Evolutionary conservation across 805 yeast species (phyloP).

Genomic region (Debaryomyces prosopidis): DNA sequence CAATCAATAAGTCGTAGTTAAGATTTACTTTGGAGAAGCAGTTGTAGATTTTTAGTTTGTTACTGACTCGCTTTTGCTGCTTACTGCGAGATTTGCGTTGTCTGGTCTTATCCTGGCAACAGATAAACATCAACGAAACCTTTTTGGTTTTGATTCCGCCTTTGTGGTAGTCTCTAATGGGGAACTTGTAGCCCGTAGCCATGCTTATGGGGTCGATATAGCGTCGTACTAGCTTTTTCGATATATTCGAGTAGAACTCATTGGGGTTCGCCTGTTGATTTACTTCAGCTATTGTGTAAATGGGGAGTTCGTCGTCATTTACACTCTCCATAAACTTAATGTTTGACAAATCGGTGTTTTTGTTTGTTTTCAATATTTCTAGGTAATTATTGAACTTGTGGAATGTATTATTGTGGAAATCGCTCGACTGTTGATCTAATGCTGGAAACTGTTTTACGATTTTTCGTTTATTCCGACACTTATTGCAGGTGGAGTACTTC

Average conservation of each 20-base stretch:
- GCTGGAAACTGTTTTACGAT: slow-evolving; percentile 1
- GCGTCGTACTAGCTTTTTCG: slow-evolving; percentile 1
- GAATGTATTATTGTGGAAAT: background rate
- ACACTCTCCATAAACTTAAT: slow-evolving; percentile 1
- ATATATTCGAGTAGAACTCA: slow-evolving; percentile 2
- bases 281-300: slow-evolving; percentile 2
- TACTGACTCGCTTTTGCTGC: slow-evolving; percentile 1
- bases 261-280: slow-evolving; percentile 1
- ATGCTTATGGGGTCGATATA: slow-evolving; percentile 7
- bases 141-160: slow-evolving; percentile 7
- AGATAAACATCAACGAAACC: slow-evolving; percentile 6
- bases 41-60: slow-evolving; percentile 5
- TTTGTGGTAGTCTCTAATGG: slow-evolving; percentile 8
- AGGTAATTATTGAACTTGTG: slow-evolving; percentile 1
- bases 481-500: slow-evolving; percentile 6
- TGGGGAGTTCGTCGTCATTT: slow-evolving; percentile 2
- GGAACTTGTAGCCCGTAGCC: slow-evolving; percentile 6
- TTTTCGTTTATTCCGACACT: slow-evolving; percentile 6
- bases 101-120: slow-evolving; percentile 7
- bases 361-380: slow-evolving; percentile 1
- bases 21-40: slow-evolving; percentile 5
- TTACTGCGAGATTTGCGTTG: slow-evolving; percentile 8
- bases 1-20: slow-evolving; percentile 4
- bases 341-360: background rate
- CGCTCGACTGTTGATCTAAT: background rate